These are phyloP conservation scores for Pyrrhoderma lamaoense DNA, from an alignment of 1,284 basidiomycete species.

Conservation along the genomic window DNA sequence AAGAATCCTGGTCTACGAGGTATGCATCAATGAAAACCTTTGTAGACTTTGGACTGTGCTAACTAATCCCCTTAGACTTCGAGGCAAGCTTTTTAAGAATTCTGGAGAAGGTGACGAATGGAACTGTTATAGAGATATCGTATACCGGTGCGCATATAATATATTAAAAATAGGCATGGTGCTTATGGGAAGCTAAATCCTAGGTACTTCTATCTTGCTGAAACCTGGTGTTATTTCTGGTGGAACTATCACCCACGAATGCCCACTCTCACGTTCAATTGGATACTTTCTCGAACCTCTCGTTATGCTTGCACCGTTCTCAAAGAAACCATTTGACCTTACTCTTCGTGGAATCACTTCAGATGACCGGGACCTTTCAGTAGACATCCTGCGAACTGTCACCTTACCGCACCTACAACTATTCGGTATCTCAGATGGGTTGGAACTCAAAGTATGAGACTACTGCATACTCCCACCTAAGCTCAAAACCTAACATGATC, in stretches of 20 bases:
- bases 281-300: conserved; percentile 95
- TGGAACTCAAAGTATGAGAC: conserved; percentile 68
- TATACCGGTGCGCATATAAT: conserved; percentile 65
- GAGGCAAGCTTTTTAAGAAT: conserved; percentile 89
- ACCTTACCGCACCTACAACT: conserved; percentile 87
- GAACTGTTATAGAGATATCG: conserved; percentile 92
- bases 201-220: conserved; percentile 84
- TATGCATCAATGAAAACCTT: conserved; percentile 26
- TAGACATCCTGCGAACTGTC: conserved; percentile 87
- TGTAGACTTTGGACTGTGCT: conserved; percentile 10
- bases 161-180: conserved; percentile 7
- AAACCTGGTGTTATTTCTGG: conserved; percentile 92
- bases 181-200: not conserved
- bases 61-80: conserved; percentile 54
- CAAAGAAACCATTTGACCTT: conserved; percentile 80
- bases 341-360: conserved; percentile 89
- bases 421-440: conserved; percentile 82
- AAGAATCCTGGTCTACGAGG: conserved; percentile 91
- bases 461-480: conserved; percentile 12
- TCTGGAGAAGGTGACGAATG: conserved; percentile 92
- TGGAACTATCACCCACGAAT: conserved; percentile 79
- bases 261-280: conserved; percentile 78
- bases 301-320: conserved; percentile 87
- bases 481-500: too few relatives aligned
- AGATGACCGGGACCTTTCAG: conserved; percentile 82